phyloP scores from a whole-genome alignment of 2,329 filamentous ascomycete species.

The Macroventuria anomochaeta region DNA sequence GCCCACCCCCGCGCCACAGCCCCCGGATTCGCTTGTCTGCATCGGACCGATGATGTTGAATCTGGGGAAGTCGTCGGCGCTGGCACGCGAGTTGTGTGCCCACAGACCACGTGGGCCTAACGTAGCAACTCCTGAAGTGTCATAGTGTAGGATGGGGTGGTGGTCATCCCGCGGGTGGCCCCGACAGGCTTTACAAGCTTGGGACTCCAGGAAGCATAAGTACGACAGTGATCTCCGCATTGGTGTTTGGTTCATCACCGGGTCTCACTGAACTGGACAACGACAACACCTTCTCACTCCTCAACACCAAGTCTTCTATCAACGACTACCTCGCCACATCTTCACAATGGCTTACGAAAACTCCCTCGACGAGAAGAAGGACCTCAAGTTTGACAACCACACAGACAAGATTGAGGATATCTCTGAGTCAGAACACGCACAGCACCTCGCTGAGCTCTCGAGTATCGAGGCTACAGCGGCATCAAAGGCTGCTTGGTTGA shows the following conservation, averaged over 20 bases:
- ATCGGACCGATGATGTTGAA: slow-evolving; percentile 8
- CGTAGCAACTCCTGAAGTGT: slow-evolving; percentile 7
- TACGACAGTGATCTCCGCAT: slow-evolving; percentile 12
- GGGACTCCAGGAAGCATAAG: slow-evolving; percentile 10
- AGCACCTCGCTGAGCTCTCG: slow-evolving; percentile 32
- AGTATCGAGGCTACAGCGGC: slow-evolving; percentile 37
- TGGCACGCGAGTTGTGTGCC: background rate
- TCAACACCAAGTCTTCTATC: background rate
- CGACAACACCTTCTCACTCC: background rate
- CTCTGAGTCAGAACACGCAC: slow-evolving; percentile 23
- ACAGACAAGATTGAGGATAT: slow-evolving; percentile 34
- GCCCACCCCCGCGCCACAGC: slow-evolving; percentile 11
- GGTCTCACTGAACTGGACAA: slow-evolving; percentile 11
- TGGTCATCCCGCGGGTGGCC: background rate
- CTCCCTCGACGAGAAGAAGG: slow-evolving; percentile 19
- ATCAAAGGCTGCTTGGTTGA: slow-evolving; percentile 39
- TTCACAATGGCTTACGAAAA: slow-evolving; percentile 9
- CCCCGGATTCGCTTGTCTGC: slow-evolving; percentile 11
- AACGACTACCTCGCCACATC: background rate
- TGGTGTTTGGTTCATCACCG: slow-evolving; percentile 3
- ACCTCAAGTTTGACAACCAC: slow-evolving; percentile 23
- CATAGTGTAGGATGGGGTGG: background rate
- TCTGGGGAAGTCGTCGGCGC: slow-evolving; percentile 14
- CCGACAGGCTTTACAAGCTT: background rate
- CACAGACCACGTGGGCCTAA: slow-evolving; percentile 6